Evolutionary conservation across 73 alveolate genomes (phyloP), one percentile per base, ranked within the genome.

Genomic region (Paramecium caudatum): DNA sequence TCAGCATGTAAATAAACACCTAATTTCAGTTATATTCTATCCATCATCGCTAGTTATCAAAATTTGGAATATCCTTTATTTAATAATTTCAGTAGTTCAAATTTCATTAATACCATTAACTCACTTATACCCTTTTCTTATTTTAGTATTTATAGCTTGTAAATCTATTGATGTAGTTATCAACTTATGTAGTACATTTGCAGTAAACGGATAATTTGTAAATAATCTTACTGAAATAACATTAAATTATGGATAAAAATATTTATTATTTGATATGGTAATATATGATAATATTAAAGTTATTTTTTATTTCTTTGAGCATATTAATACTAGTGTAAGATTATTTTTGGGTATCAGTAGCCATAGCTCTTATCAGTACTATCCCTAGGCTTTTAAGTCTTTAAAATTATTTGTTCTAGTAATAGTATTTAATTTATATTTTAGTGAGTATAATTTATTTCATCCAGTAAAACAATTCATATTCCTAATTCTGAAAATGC

Each of bases 201-300:
- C 80, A 16, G 16, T 23, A 3, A 55, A 23, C 13, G 80, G 80
- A 23, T 10, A 55, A 6, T 27, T 55, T 55, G 46, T 27, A 21
- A 55, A 37, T 2, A 16, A 21, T 3, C 7, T 23, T 10, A 23
- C 30, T 27, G 0, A 37, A 15, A 55, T 55, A 21, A 17, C 30
- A 10, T 10, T 27, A 27, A 15, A 55, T 55, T 55, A 55, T 10
- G 23, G 46, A 12, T 27, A 55, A 55, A 27, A 17, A 21, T 55
- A 55, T 27, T 55, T 55, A 43, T 27, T 55, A 55, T 55, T 55
- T 55, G 80, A 55, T 21, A 16, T 55, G 30, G 80, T 55, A 55
- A 55, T 27, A 19, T 27, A 9, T 1, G n/a, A n/a, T n/a, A n/a
- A n/a, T n/a, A n/a, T n/a, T n/a, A n/a, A n/a, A n/a, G n/a, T n/a